Base-by-base conservation (phyloP, 768 basidiomycete genomes). In the Amanita subjunquillea region DNA sequence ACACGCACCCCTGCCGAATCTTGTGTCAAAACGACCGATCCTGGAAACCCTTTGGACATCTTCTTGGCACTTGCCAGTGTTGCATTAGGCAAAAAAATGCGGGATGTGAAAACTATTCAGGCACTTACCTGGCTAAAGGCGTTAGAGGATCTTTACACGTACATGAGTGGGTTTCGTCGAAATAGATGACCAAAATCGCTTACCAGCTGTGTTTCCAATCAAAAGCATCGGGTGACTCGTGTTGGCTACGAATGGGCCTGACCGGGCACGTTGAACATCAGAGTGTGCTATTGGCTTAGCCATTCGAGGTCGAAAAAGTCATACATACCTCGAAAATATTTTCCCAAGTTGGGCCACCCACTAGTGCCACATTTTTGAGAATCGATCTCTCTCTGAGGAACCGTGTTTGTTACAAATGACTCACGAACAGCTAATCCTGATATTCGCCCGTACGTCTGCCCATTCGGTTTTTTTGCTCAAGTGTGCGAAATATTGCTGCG, bases 151-250 rank as follows among this genome's bases (percentile, higher is more conserved):
- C 51, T 17, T 17, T 53, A 13, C 25, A 22, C 7, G 32, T 4
- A 23, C n/a, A 12, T 9, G 17, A 9, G 36, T n/a, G 2, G 8
- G 25, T 9, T n/a, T 22, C 9, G 9, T 6, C 7, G 13, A 10
- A 25, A 15, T 15, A 42, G 2, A 4, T 25, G 23, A 25, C 10
- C 6, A 42, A 45, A n/a, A 32, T n/a, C n/a, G 10, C 58, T 13
- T 25, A 58, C 58, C 59, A 1, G 54, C 59, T 2, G 59, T 60
- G 34, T 63, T 63, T 0, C 62, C 61, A 23, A 64, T 59, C 3
- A 68, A 38, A 10, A 69, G 56, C 15, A 69, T 53, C 1, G 67
- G 67, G 38, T 60, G 61, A 44, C 67, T 67, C 4, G 66, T 67
- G 38, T 66, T 66, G 2, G 55, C 65, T 15, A 54, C 54, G 36